Evolutionary conservation across 495 filamentous ascomycete species (phyloP), one percentile per base, ranked within the genome.

Genomic region (Astrocystis sublimbata): DNA sequence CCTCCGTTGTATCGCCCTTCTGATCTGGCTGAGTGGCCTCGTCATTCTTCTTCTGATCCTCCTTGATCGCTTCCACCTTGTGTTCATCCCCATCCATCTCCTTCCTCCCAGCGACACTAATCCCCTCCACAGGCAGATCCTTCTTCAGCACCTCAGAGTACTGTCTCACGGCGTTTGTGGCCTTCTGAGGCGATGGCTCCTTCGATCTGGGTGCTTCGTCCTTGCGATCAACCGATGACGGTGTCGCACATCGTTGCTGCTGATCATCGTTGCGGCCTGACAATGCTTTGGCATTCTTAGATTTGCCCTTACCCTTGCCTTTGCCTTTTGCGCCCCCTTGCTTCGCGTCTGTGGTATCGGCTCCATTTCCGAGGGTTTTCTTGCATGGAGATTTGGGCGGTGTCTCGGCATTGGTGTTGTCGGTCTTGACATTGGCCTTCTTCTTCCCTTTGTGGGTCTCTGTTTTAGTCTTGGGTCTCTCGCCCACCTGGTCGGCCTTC

Each of bases 271-370:
- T 28, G 10, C 45, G 15, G 28, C 43, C 31, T 7, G n/a, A n/a
- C n/a, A n/a, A n/a, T n/a, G 19, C 15, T 33, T 51, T 51, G 24
- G 35, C 46, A 30, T 61, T 43, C 26, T 61, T 50, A 35, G 47
- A 31, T 7, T 61, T 51, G 43, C 43, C 58, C 41, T 60, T 51
- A 19, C 36, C 58, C 30, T 53, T 61, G 26, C 35, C 58, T 51
- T 60, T 51, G 28, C 36, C 58, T 21, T 53, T 61, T n/a, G 24
- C 33, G 26, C 40, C 26, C 24, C 47, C 38, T 31, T 42, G 47
- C 31, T 40, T 35, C 9, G 54, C 54, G 38, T 17, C 19, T 2
- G 38, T n/a, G n/a, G n/a, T 31, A 23, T 15, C 45, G 26, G 6
- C 1, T 28, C 7, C 28, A n/a, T n/a, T 24, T 43, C 21, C 51